A percentile compares a stretch with the other conserved stretches of the same genome.
These are phyloP conservation scores for Diaporthe eres DNA, from an alignment of 2,329 filamentous ascomycete species.

Conservation along the genomic window DNA sequence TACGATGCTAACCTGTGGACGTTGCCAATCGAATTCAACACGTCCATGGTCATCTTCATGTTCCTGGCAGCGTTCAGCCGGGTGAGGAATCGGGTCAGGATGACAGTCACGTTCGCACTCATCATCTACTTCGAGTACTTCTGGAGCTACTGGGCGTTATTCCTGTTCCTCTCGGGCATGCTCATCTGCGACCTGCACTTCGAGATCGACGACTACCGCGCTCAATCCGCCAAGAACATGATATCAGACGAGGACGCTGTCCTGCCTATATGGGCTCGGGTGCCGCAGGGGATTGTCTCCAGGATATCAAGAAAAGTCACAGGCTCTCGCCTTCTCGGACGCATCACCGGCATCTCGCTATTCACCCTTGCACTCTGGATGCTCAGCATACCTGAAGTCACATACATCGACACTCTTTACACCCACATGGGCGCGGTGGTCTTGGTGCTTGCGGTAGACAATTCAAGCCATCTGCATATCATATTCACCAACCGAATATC, in stretches of 20 bases:
- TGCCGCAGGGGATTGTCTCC: background rate
- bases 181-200: slow-evolving; percentile 50
- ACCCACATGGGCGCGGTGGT: slow-evolving; percentile 16
- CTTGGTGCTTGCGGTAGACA: slow-evolving; percentile 33
- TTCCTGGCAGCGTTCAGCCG: slow-evolving; percentile 51
- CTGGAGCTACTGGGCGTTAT: slow-evolving; percentile 47
- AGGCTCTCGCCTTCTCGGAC: background rate
- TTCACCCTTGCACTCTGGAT: slow-evolving; percentile 34
- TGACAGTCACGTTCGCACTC: slow-evolving; percentile 42
- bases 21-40: slow-evolving; percentile 54
- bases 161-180: slow-evolving; percentile 52
- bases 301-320: background rate
- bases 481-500: slow-evolving; percentile 39
- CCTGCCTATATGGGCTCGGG: slow-evolving; percentile 30
- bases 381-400: slow-evolving; percentile 28
- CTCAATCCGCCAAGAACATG: background rate
- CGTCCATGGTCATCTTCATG: slow-evolving; percentile 53
- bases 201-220: slow-evolving; percentile 41
- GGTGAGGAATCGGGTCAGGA: slow-evolving; percentile 43
- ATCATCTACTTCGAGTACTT: slow-evolving; percentile 46
- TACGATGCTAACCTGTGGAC: slow-evolving; percentile 56
- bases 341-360: background rate
- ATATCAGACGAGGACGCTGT: background rate
- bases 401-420: slow-evolving; percentile 21
- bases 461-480: slow-evolving; percentile 24